Conservation (phyloP, 2,329 filamentous ascomycete genomes). For the Claviceps monticola region DNA sequence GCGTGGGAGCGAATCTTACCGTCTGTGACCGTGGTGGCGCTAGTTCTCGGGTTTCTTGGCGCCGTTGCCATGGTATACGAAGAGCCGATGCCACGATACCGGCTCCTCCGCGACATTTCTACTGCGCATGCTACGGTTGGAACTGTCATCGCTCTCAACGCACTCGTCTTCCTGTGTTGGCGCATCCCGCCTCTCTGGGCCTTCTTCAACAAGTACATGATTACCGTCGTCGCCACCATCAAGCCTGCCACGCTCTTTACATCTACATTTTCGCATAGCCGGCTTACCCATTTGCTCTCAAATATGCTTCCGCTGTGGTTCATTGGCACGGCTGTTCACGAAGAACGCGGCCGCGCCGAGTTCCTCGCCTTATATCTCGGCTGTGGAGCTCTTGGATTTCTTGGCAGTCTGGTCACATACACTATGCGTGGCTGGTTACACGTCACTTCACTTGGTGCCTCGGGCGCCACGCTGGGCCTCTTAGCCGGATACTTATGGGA, state of each 20-base stretch:
- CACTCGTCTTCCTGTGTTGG: constrained; percentile 44
- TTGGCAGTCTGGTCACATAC: constrained; percentile 39
- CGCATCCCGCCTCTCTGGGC: constrained; percentile 50
- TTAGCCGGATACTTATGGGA: constrained; percentile 48
- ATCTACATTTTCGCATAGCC: constrained; percentile 56
- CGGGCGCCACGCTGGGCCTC: constrained; percentile 49
- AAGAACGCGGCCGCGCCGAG: constrained; percentile 53
- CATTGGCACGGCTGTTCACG: constrained; percentile 52
- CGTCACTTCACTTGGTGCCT: constrained; percentile 49
- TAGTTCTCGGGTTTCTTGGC: constrained; percentile 29
- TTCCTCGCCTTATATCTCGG: constrained; percentile 56
- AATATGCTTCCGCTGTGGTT: constrained; percentile 57
- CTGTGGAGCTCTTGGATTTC: constrained; percentile 43
- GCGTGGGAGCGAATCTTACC: constrained; percentile 40
- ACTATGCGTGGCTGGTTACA: constrained; percentile 31
- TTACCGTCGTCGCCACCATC: constrained; percentile 50
- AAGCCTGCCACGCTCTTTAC: constrained; percentile 47
- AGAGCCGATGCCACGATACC: constrained; percentile 34
- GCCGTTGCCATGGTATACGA: constrained; percentile 36
- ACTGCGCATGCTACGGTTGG: constrained; percentile 51
- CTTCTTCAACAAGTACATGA: constrained; percentile 54
- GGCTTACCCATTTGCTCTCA: constrained; percentile 40
- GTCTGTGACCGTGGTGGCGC: constrained; percentile 32
- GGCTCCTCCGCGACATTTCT: constrained; percentile 47
- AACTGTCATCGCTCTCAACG: constrained; percentile 46